Evolutionary conservation across 768 basidiomycete species (phyloP), one percentile per base, ranked within the genome.

Genomic region (Stropharia rugosoannulata): DNA sequence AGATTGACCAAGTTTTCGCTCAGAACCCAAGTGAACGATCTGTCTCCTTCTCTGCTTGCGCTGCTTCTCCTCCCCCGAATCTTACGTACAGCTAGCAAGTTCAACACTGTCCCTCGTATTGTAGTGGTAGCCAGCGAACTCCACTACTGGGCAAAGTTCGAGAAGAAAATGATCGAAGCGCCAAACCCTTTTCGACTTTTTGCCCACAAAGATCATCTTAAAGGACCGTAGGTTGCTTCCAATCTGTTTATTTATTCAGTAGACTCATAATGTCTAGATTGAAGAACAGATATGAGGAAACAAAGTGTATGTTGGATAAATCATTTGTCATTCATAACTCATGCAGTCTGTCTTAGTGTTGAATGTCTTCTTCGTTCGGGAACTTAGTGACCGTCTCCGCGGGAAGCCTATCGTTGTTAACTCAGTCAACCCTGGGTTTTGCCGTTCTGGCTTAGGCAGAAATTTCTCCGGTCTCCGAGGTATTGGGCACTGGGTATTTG

Each of bases 11-110:
- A 55, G 11, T 11, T 8, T 22, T 2, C 22, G 5, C 38, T 5
- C 45, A 84, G 81, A 11, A 50, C 81, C 0, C 81, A 83, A 57
- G 73, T 79, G 40, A 82, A 83, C 61, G 60, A 72, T 58, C 63
- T 84, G 6, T 66, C 77, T 0, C 70, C 69, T 6, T 66, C 73
- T 5, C 66, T 81, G 0, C 67, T 81, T 3, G 65, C 70, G 0
- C 56, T 82, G 6, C 69, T 73, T 7, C 67, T 82, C 0, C 66
- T 82, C 0, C 82, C 82, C 0, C 60, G 57, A 8, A 69, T 83
- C 65, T 47, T 73, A 1, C 61, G 70, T 27, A 76, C 80, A 0
- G 71, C 75, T 0, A 55, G 66, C 22, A 62, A 64, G 12, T 52
- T 70, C 54, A 45, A 62, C 2, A 68, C 71, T 0, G 62, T 55